Base-by-base conservation (phyloP, 1,284 basidiomycete genomes). In the Ceratobasidium sp. region DNA sequence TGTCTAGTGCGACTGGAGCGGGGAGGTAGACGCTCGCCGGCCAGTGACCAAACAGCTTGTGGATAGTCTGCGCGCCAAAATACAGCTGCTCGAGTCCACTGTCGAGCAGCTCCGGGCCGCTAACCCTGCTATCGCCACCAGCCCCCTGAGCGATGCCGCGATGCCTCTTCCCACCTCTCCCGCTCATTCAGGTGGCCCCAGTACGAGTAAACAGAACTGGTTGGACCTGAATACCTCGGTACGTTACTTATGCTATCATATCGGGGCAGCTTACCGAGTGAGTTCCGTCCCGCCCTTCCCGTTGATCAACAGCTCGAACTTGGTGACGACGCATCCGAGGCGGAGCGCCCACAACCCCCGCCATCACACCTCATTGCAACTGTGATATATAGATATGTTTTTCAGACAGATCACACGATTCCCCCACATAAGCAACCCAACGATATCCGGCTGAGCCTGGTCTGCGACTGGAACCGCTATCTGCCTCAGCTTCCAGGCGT, bases 21-120 rank as follows among this genome's bases (percentile, higher is more conserved):
- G 18, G 6, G 68, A 70, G 15, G 51, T 20, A 13, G 67, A 70
- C 26, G 39, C 53, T 40, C 51, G 40, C 12, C 68, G 68, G 39
- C 68, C 68, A 55, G 53, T 53, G 9, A 70, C 68, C 5, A 70
- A 58, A n/a, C 68, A 70, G 40, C n/a, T 70, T 23, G 68, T 70
- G 15, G 68, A 55, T 20, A 70, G 15, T 18, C 68, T 70, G 18
- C 20, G 68, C 4, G 40, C 44, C 15, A 70, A 70, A 23, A n/a
- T 70, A 23, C 46, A 70, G 44, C 53, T 58, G 2, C 40, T 70
- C n/a, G 68, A 70, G 23, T 26, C 10, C 15, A 20, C 56, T 26
- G n/a, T 70, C 10, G 51, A 33, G 3, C 39, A 23, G 33, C 33
- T 70, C 0, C 51, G 26, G 2, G 55, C 53, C 44, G 44, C 44